Conservation (phyloP, 495 filamentous ascomycete genomes). For the Hyaloscypha finlandica region DNA sequence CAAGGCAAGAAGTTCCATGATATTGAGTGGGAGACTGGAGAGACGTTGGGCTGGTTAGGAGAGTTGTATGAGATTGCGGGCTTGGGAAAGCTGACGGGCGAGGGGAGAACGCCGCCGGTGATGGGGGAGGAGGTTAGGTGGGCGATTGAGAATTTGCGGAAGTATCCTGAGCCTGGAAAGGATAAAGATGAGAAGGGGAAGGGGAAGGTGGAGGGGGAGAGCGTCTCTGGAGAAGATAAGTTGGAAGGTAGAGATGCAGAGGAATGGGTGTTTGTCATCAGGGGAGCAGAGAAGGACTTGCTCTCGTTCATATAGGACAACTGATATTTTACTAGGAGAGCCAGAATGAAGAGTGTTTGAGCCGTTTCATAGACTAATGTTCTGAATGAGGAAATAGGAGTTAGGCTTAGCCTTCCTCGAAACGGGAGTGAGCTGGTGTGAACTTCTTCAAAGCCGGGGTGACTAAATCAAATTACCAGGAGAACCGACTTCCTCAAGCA, state of each 20-base stretch:
- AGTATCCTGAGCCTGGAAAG: slow-evolving; percentile 47
- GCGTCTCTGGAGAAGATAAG: neutral
- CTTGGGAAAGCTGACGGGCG: slow-evolving; percentile 41
- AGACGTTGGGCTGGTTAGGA: slow-evolving; percentile 45
- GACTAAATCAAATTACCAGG: too few species aligned
- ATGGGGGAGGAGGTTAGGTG: slow-evolving; percentile 43
- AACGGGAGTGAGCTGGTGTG: neutral
- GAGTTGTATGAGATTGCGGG: slow-evolving; percentile 46
- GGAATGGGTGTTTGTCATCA: too few species aligned
- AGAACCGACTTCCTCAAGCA: too few species aligned
- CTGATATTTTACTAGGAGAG: too few species aligned
- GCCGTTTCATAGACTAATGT: too few species aligned
- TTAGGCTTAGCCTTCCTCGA: too few species aligned
- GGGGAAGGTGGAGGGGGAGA: slow-evolving; percentile 6
- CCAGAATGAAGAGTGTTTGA: too few species aligned
- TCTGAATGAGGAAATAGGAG: too few species aligned
- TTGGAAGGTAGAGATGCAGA: too few species aligned
- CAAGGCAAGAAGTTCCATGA: slow-evolving; percentile 48
- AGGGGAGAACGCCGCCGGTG: slow-evolving; percentile 47
- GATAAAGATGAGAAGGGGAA: slow-evolving; percentile 13
- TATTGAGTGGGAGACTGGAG: slow-evolving; percentile 46
- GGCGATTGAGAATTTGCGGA: slow-evolving; percentile 50
- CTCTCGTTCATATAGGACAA: too few species aligned
- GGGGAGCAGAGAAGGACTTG: too few species aligned
- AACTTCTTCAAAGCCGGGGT: too few species aligned